Evolutionary conservation across 495 filamentous ascomycete genomes (phyloP), one percentile per base, ranked within the genome.

Genomic region (Platismatia glauca): DNA sequence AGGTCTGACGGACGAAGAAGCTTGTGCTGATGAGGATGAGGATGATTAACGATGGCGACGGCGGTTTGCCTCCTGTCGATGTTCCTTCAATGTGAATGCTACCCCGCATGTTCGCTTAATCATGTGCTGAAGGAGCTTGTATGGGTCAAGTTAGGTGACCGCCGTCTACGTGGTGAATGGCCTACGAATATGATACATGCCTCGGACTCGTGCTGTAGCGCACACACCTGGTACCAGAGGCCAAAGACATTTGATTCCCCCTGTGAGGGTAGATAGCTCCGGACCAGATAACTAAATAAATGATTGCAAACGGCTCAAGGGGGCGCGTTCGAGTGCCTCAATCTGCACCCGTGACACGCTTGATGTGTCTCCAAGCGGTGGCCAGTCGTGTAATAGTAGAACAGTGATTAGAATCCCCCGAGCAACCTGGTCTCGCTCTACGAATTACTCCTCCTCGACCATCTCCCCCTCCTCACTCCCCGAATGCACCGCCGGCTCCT

Each of bases 391-490:
- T 58, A 20, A 11, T 24, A 5, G 13, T 41, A 27, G 31, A 13
- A 5, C 12, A 52, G 24, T 52, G 48, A 52, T 29, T n/a, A n/a
- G 7, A 31, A 18, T 13, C 7, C 22, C 34, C 12, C 56, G 16
- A 24, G 35, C 60, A 57, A n/a, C 22, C 20, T 16, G 57, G 20
- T 35, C n/a, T 22, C 39, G 29, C 20, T 31, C 15, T 31, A 41
- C 1, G 3, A 15, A 52, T 71, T 80, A 90, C 66, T 95, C 91
- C 76, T 97, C 94, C 71, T 96, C 94, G 67, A 70, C 68, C 68
- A 98, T 96, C 77, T 98, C 94, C 33, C 94, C 94, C 74, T 98
- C 94, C 75, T 98, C 94, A 68, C 94, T 97, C 39, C 95, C 94
- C 44, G 86, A 89, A 69, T 88, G 85, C 27, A 89, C 82, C 3